Conservation (phyloP, 73 alveolate species). For the Stentor coeruleus region DNA sequence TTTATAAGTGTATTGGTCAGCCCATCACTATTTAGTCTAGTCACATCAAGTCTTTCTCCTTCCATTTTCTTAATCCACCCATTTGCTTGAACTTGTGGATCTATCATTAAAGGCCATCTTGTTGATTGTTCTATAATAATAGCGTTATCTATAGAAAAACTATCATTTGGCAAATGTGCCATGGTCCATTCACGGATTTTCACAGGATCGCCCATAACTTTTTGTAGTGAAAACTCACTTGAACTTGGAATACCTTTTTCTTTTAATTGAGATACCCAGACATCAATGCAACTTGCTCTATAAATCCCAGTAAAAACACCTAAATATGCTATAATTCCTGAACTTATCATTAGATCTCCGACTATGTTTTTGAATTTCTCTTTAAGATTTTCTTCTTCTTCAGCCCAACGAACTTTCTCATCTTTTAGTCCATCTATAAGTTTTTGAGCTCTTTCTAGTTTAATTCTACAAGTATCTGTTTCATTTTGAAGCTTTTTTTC, state of each 20-base stretch:
- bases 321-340: constrained; percentile 98
- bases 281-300: constrained; percentile 89
- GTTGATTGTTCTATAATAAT: constrained; percentile 92
- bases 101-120: constrained; percentile 99
- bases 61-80: constrained; percentile 85
- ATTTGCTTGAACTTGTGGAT: constrained; percentile 98
- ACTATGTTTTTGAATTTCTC: constrained; percentile 79
- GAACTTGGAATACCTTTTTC: constrained; percentile 55
- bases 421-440: constrained; percentile 89
- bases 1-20: constrained; percentile 73
- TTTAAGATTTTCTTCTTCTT: constrained; percentile 62
- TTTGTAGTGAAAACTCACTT: constrained; percentile 63
- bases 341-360: constrained; percentile 97
- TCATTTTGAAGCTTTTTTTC: constrained; percentile 91
- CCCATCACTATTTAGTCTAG: constrained; percentile 74
- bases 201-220: constrained; percentile 95
- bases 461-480: constrained; percentile 65
- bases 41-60: constrained; percentile 60
- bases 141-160: constrained; percentile 97
- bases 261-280: constrained; percentile 79
- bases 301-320: constrained; percentile 97
- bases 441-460: constrained; percentile 92
- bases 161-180: constrained; percentile 89
- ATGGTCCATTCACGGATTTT: constrained; percentile 97
- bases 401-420: constrained; percentile 91